These are phyloP conservation scores for Fraxinus anomala DNA, from an alignment of 257 asterid species.

Conservation along the genomic window DNA sequence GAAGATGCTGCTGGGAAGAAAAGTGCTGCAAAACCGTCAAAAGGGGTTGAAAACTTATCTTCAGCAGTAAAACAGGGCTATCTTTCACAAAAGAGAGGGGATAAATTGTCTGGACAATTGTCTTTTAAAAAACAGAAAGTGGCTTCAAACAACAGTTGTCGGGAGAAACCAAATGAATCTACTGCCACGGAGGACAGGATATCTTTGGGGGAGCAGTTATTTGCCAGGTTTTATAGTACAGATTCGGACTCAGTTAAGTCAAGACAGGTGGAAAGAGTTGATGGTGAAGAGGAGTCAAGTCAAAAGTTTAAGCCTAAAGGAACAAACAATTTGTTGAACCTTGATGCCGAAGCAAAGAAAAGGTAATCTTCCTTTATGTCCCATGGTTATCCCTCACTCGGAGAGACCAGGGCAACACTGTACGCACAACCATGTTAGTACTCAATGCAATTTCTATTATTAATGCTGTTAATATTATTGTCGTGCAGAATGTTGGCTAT, in stretches of 20 bases:
- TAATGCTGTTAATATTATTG: constrained; percentile 13
- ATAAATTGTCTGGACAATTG: constrained; percentile 30
- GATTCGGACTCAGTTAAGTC: constrained; percentile 41
- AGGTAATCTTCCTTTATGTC: constrained; percentile 47
- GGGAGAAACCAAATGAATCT: constrained; percentile 35
- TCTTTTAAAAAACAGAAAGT: constrained; percentile 43
- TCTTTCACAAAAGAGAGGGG: constrained; percentile 42
- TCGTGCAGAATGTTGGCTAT: constrained; percentile 57
- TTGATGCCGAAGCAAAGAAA: constrained; percentile 60
- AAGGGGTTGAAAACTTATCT: constrained; percentile 41
- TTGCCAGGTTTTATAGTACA: constrained; percentile 28
- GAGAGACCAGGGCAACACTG: not conserved
- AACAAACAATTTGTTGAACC: constrained; percentile 28
- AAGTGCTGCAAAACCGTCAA: constrained; percentile 34
- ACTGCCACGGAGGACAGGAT: constrained; percentile 27
- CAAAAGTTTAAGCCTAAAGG: constrained; percentile 38
- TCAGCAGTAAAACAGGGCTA: constrained; percentile 34
- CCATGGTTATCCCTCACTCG: not conserved
- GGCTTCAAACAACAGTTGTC: constrained; percentile 31
- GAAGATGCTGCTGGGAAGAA: constrained; percentile 37
- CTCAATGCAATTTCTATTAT: not conserved
- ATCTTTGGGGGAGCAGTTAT: constrained; percentile 48
- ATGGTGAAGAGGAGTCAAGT: constrained; percentile 31
- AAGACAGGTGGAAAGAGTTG: constrained; percentile 21
- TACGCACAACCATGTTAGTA: not conserved